Evolutionary conservation across 176 grass and related monocot species (phyloP).

Genomic region (Oryza glaberrima): DNA sequence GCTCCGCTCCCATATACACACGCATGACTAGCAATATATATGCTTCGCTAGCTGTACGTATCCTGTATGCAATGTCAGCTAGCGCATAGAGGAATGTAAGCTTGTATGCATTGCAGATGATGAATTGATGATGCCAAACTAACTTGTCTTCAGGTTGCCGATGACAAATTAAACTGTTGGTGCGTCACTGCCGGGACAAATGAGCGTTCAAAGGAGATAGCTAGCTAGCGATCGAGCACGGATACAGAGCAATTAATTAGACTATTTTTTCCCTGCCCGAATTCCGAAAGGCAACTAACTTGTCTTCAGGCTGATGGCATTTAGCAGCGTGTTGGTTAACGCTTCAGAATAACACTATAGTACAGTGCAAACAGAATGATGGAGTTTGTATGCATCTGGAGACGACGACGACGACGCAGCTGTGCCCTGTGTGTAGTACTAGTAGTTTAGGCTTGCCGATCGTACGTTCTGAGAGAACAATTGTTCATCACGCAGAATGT

Average conservation of each 20-base stretch:
- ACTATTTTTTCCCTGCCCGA: neutral
- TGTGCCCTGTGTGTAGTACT: too few relatives aligned
- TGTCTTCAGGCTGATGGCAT: constrained; percentile 25
- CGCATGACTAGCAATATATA: too few relatives aligned
- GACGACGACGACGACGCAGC: neutral
- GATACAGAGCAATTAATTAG: neutral
- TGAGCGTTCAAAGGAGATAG: neutral
- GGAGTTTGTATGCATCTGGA: neutral
- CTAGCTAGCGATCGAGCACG: neutral
- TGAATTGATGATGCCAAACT: neutral
- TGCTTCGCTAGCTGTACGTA: neutral
- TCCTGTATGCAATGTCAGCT: neutral
- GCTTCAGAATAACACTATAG: neutral
- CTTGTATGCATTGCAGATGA: neutral
- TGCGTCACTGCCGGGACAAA: neutral
- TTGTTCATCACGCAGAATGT: neutral
- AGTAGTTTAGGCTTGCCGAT: neutral
- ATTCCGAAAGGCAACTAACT: constrained; percentile 11
- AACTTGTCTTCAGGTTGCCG: neutral
- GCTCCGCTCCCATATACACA: neutral
- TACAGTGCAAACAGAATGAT: neutral
- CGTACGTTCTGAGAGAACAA: neutral
- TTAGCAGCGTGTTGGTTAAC: neutral
- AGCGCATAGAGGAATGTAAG: neutral
- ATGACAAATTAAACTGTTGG: neutral